A percentile compares a stretch with the other conserved stretches of the same genome.
Evolutionary conservation across 106 monocot genomes (phyloP).

Genomic region (Apostasia ramifera): DNA sequence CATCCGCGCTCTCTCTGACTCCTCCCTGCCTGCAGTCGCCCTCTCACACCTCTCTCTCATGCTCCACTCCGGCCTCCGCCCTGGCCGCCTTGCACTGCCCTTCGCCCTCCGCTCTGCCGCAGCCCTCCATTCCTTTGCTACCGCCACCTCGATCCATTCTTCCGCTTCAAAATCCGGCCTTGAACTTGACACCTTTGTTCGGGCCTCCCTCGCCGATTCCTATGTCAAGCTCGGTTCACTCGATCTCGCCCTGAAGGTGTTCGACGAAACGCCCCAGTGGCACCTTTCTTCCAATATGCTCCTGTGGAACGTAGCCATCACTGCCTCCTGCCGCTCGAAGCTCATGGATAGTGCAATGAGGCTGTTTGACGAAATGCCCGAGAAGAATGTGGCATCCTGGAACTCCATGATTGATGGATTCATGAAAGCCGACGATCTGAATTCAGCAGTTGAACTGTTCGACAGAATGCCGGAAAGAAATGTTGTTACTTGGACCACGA

Average conservation of each 20-base stretch:
- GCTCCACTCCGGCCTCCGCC: conserved; percentile 14
- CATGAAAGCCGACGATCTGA: conserved; percentile 14
- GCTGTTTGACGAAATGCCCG: conserved; percentile 25
- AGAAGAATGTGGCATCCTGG: conserved; percentile 23
- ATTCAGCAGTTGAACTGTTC: conserved; percentile 17
- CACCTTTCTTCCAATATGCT: conserved; percentile 13
- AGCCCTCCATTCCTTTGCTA: neutral
- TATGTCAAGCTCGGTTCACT: conserved; percentile 18
- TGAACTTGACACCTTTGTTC: conserved; percentile 32
- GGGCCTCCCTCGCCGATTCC: conserved; percentile 27
- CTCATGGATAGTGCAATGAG: neutral
- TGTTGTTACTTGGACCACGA: conserved; percentile 39
- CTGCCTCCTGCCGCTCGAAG: conserved; percentile 6
- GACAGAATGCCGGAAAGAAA: conserved; percentile 22
- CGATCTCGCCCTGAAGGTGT: conserved; percentile 20
- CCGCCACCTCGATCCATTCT: neutral
- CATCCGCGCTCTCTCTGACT: conserved; percentile 18
- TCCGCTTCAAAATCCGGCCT: conserved; percentile 6
- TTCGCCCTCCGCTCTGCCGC: conserved; percentile 30
- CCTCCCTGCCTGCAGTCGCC: conserved; percentile 9
- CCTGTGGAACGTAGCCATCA: conserved; percentile 34
- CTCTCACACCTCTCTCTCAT: conserved; percentile 20
- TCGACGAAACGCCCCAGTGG: conserved; percentile 34
- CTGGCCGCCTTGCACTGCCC: conserved; percentile 19
- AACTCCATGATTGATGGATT: conserved; percentile 30